Evolutionary conservation across 2,329 filamentous ascomycete genomes (phyloP).

Genomic region (Aspergillus persii): DNA sequence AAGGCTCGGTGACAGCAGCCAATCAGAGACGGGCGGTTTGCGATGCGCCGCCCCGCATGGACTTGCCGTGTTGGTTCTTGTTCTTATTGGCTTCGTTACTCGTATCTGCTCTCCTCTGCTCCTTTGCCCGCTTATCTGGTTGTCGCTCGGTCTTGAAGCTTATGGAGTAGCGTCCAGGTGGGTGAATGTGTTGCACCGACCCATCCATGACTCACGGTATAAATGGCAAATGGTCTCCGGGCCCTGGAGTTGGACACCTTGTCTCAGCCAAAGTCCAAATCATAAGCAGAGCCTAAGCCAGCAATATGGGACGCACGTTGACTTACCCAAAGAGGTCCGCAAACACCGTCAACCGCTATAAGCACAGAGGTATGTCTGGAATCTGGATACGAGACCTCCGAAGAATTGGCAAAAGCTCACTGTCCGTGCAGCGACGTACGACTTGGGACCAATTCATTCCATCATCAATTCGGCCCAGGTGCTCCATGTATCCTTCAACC

Average conservation of each 20-base stretch:
- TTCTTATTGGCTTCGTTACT: background rate
- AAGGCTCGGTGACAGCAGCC: constrained; percentile 25
- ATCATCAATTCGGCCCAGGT: constrained; percentile 74
- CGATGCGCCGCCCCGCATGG: constrained; percentile 12
- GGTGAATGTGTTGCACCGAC: background rate
- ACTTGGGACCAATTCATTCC: constrained; percentile 67
- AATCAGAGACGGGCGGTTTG: constrained; percentile 22
- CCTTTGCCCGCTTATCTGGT: background rate
- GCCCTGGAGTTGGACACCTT: background rate
- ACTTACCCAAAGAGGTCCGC: constrained; percentile 61
- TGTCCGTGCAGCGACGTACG: constrained; percentile 60
- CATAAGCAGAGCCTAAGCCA: background rate
- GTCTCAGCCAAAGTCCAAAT: background rate
- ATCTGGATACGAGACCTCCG: background rate
- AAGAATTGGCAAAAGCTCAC: constrained; percentile 9
- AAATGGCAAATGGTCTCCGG: background rate
- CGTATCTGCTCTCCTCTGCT: background rate
- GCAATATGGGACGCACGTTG: constrained; percentile 41
- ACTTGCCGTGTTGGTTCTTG: constrained; percentile 2
- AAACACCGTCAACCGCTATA: constrained; percentile 67
- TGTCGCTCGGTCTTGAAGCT: background rate
- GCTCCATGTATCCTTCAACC: constrained; percentile 76
- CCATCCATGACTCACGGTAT: background rate
- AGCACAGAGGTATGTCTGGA: constrained; percentile 55
- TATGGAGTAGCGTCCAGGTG: background rate